Conservation (phyloP, 2,329 filamentous ascomycete genomes). For the Exophiala calicioides region DNA sequence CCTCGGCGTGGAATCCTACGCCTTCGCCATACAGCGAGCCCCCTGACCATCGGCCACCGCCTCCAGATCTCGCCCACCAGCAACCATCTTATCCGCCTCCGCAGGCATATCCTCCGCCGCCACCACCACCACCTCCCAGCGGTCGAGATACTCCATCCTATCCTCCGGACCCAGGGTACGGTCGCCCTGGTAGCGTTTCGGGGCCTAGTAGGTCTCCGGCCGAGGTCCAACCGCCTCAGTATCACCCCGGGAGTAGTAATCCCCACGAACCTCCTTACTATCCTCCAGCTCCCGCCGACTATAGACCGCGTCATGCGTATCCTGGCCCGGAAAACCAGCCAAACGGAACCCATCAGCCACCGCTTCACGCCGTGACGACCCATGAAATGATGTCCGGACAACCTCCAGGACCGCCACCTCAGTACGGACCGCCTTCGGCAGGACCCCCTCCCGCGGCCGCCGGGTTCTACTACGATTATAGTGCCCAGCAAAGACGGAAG, state of each 20-base stretch:
- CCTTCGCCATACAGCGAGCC: conserved; percentile 31
- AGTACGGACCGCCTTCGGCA: conserved; percentile 28
- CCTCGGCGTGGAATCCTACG: conserved; percentile 27
- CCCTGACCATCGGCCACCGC: conserved; percentile 27
- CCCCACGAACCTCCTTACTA: conserved; percentile 29
- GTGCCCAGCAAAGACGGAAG: conserved; percentile 22
- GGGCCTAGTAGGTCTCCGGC: conserved; percentile 30
- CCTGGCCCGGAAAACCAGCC: conserved; percentile 25
- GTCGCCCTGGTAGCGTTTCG: conserved; percentile 30
- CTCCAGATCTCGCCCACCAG: conserved; percentile 22
- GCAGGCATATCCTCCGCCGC: conserved; percentile 16
- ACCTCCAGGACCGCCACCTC: conserved; percentile 20
- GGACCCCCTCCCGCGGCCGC: conserved; percentile 22
- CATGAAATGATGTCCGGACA: conserved; percentile 32
- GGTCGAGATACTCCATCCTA: conserved; percentile 26
- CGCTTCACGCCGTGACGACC: conserved; percentile 28
- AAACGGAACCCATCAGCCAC: conserved; percentile 27
- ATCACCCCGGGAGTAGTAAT: conserved; percentile 27
- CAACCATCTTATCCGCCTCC: conserved; percentile 23
- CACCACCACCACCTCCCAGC: conserved; percentile 17
- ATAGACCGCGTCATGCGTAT: conserved; percentile 29
- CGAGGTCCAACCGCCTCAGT: conserved; percentile 26
- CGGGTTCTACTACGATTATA: conserved; percentile 19
- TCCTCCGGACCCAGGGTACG: conserved; percentile 29
- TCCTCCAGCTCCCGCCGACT: conserved; percentile 26